A percentile compares a stretch with the other conserved stretches of the same genome.
phyloP scores from a whole-genome alignment of 164 flowering plant genomes.

The grape (Vitis vinifera) region ASM3070453v1 NC_081819.1:22569501-22570000 shows the following conservation, averaged over 20 bases:
- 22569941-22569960: conserved; percentile 29
- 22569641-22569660: conserved; percentile 47
- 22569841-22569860: conserved; percentile 32
- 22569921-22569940: conserved; percentile 38
- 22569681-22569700: conserved; percentile 47
- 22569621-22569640: conserved; percentile 42
- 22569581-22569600: conserved; percentile 73
- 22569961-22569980: conserved; percentile 53
- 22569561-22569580: conserved; percentile 66
- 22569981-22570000: conserved; percentile 49
- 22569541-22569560: conserved; percentile 50
- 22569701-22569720: conserved; percentile 43
- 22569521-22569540: conserved; percentile 51
- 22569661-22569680: conserved; percentile 63
- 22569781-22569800: conserved; percentile 54
- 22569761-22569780: conserved; percentile 45
- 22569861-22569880: conserved; percentile 40
- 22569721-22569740: conserved; percentile 44
- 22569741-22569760: conserved; percentile 43
- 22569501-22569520: conserved; percentile 50
- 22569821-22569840: conserved; percentile 42
- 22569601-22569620: conserved; percentile 46
- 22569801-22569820: conserved; percentile 45
- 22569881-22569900: conserved; percentile 56
- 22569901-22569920: conserved; percentile 53